Base-by-base conservation (phyloP, 1,284 basidiomycete species). In the Rhizoctonia solani region DNA sequence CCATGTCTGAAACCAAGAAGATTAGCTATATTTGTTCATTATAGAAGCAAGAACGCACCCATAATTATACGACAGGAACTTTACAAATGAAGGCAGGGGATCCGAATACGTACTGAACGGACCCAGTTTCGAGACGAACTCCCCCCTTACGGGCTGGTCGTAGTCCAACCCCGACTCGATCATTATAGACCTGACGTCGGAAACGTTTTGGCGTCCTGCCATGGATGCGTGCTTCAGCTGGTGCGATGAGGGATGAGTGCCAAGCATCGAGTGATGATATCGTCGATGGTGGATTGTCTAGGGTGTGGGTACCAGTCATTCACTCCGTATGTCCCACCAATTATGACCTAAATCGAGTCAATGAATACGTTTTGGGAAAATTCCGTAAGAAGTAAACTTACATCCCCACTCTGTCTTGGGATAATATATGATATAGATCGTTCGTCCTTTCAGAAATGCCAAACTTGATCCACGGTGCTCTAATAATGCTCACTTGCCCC, bases 241-340 rank as follows among this genome's bases (percentile, higher is more conserved):
- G 85, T 1, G 84, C 85, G 13, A 93, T 81, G 68, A 90, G 87
- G 0, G 89, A 87, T 69, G 81, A 85, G 76, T 0, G 77, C 79
- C 1, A 92, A 76, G 4, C 75, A 82, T 16, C 82, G 82, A 30
- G 78, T 74, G 19, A 92, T 80, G 61, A 92, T 90, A 49, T 85
- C 81, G 5, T 76, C 74, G 0, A 85, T 85, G 5, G 81, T 87
- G 70, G 87, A 83, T 8, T 81, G 81, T 5, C 88, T 82, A 3
- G 88, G 83, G 4, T 73, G 75, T 3, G 86, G 82, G 67, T 82
- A 81, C 89, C 89, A 91, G 72, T 91, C 89, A 71, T 89, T 76
- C 0, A 78, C 77, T 0, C 76, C 80, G 66, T 80, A 83, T 16
- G 83, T 88, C 0, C 89, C 88, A 4, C 89, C 89, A 1, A 91